Base-by-base conservation (phyloP, 2,329 filamentous ascomycete genomes). In the Didymosphaeria variabile region DNA sequence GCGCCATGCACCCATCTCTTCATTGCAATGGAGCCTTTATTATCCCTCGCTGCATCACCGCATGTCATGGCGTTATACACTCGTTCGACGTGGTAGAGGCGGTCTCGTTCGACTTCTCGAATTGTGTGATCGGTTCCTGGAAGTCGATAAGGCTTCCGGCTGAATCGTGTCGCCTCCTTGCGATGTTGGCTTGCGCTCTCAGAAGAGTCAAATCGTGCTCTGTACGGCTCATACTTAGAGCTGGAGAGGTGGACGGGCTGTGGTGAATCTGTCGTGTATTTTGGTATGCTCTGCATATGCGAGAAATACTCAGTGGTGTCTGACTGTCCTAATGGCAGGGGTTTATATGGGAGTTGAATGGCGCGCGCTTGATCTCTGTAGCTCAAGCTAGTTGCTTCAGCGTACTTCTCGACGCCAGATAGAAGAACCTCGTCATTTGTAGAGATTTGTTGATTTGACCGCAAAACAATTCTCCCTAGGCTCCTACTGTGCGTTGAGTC, bases 31-130 rank as follows among this genome's bases (percentile, higher is more conserved):
- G 73, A 77, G 2, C 60, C 59, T 0, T 59, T 32, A 34, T 77
- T 77, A 57, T 77, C 75, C 50, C 68, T 70, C 1, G 74, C 75
- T 17, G 59, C 58, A 40, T 77, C 72, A 1, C 67, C 60, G 45
- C 71, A 65, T 1, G 67, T 67, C 75, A 77, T 77, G 8, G 75
- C 75, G 31, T 74, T 67, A 60, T 77, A 77, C 23, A 77, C 76
- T 3, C 72, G 69, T 29, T 69, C 63, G 7, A 67, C 59, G 38
- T 70, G 61, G n/a, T 49, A 19, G 3, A 57, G 17, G 65, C 73
- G 72, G 17, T 68, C 42, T 0, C 42, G 40, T 45, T 68, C 68
- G 8, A 73, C 61, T 13, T 67, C 59, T 1, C 15, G 40, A 38
- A 77, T 75, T 1, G 71, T 65, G 1, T 55, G 31, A 32, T 77